phyloP scores from a whole-genome alignment of 495 filamentous ascomycete genomes.

The Lasiosphaeris hirsuta region DNA sequence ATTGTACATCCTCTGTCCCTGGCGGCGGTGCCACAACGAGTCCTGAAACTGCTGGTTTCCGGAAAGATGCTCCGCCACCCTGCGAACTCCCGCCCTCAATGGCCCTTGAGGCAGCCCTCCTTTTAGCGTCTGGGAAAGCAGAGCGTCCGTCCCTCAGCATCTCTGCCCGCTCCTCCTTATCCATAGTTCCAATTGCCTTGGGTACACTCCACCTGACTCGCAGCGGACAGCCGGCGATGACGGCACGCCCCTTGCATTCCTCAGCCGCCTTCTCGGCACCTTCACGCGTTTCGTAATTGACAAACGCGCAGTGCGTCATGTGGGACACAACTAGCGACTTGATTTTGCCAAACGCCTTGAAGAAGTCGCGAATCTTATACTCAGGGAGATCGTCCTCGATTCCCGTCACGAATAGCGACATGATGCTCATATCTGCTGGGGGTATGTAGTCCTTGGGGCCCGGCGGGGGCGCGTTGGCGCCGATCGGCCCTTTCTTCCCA shows the following conservation, averaged over 20 bases:
- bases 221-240: slow-evolving; percentile 80
- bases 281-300: slow-evolving; percentile 83
- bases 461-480: slow-evolving; percentile 72
- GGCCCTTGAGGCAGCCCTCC: slow-evolving; percentile 32
- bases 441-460: slow-evolving; percentile 78
- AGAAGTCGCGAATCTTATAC: slow-evolving; percentile 84
- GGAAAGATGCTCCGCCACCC: slow-evolving; percentile 14
- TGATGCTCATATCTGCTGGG: slow-evolving; percentile 77
- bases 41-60: slow-evolving; percentile 44
- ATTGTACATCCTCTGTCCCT: slow-evolving; percentile 74
- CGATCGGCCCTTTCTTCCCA: slow-evolving; percentile 49
- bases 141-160: slow-evolving; percentile 71
- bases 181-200: slow-evolving; percentile 83
- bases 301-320: slow-evolving; percentile 92
- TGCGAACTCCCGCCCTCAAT: slow-evolving; percentile 31
- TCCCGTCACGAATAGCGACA: slow-evolving; percentile 88
- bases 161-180: slow-evolving; percentile 71
- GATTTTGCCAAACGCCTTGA: slow-evolving; percentile 79
- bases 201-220: slow-evolving; percentile 89
- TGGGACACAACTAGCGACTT: slow-evolving; percentile 91
- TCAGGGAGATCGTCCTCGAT: slow-evolving; percentile 96
- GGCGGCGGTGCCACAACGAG: slow-evolving; percentile 74
- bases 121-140: slow-evolving; percentile 42
- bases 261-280: slow-evolving; percentile 80
- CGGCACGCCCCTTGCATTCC: slow-evolving; percentile 80